Conservation (phyloP, 2,329 filamentous ascomycete genomes). For the Epichloe uncinata region DNA sequence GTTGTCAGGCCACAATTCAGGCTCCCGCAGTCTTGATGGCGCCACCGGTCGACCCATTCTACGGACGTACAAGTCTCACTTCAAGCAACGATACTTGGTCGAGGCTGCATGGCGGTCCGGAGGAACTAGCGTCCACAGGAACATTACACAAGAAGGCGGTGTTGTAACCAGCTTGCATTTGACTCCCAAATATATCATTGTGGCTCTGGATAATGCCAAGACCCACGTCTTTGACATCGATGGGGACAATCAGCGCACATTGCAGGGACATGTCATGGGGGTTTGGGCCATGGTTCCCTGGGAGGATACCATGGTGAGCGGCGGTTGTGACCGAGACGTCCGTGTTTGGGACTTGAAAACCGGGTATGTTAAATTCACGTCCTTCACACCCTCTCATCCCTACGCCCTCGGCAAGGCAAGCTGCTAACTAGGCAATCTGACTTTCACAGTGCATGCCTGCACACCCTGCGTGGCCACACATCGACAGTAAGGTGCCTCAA, state of each 20-base stretch:
- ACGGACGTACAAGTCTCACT: conserved; percentile 86
- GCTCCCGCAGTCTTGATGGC: conserved; percentile 44
- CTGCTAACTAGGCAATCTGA: neutral
- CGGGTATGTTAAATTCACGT: conserved; percentile 45
- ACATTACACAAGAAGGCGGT: conserved; percentile 92
- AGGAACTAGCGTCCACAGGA: conserved; percentile 67
- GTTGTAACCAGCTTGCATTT: conserved; percentile 93
- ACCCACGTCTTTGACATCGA: conserved; percentile 96
- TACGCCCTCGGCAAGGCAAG: neutral
- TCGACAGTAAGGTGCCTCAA: conserved; percentile 94
- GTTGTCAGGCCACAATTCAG: conserved; percentile 20
- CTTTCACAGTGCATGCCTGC: conserved; percentile 49
- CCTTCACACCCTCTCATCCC: too few species aligned
- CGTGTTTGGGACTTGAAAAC: conserved; percentile 93
- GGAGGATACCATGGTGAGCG: conserved; percentile 89
- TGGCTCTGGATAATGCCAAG: conserved; percentile 93
- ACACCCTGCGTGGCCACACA: conserved; percentile 85
- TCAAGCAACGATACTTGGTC: conserved; percentile 94
- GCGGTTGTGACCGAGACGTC: conserved; percentile 92
- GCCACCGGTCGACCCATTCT: conserved; percentile 43
- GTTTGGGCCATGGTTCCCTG: conserved; percentile 99
- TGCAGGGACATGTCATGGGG: conserved; percentile 92
- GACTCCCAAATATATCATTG: conserved; percentile 92
- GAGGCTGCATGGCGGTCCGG: conserved; percentile 94
- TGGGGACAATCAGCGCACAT: conserved; percentile 73